Conservation (phyloP, 495 filamentous ascomycete genomes). For the Talaromyces liani region DNA sequence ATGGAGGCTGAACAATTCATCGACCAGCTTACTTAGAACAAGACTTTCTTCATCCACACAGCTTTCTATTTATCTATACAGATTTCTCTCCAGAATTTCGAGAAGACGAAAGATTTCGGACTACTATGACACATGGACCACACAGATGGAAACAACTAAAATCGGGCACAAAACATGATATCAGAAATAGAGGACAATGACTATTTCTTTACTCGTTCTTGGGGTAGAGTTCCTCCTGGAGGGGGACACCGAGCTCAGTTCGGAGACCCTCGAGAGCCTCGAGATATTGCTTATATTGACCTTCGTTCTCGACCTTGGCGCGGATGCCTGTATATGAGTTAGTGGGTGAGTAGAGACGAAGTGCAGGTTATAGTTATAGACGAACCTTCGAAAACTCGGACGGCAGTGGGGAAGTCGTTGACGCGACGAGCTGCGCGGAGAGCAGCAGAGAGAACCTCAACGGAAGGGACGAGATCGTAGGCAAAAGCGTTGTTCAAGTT, state of each 20-base stretch:
- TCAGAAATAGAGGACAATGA: background rate
- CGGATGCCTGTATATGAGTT: conserved; percentile 66
- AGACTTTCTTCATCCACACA: conserved; percentile 5
- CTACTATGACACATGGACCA: background rate
- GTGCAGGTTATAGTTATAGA: background rate
- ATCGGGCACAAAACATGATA: background rate
- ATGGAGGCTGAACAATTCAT: background rate
- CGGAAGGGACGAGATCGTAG: conserved; percentile 97
- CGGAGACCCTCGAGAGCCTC: conserved; percentile 84
- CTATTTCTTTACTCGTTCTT: conserved; percentile 48
- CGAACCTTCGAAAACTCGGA: conserved; percentile 95
- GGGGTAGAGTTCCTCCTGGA: conserved; percentile 95
- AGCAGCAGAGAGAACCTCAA: conserved; percentile 85
- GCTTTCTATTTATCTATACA: conserved; percentile 11
- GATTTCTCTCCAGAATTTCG: conserved; percentile 4
- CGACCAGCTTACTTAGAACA: background rate
- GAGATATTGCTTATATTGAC: conserved; percentile 97
- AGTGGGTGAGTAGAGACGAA: background rate
- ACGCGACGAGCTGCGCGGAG: conserved; percentile 88
- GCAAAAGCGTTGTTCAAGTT: conserved; percentile 99
- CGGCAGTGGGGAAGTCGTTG: conserved; percentile 97
- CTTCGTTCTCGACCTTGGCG: conserved; percentile 97
- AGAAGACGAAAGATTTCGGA: conserved; percentile 6
- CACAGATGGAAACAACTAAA: background rate
- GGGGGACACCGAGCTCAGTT: conserved; percentile 83